Percentiles rank a stretch among this genome's conserved stretches.
These are phyloP conservation scores for Amanita muscaria DNA, from an alignment of 768 basidiomycete genomes.

Conservation along the genomic window DNA sequence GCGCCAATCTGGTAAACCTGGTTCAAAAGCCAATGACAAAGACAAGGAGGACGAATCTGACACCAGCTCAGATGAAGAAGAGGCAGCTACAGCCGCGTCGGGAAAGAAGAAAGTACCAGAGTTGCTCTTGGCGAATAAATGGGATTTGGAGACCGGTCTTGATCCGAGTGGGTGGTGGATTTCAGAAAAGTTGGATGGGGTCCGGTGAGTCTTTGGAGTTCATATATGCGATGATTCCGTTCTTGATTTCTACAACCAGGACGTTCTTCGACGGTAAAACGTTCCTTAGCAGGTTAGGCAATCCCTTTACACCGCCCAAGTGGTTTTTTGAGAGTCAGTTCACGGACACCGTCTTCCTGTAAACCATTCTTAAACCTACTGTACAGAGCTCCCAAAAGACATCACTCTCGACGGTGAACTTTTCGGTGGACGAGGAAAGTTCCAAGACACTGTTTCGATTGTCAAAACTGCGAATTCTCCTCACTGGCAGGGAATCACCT, in stretches of 20 bases:
- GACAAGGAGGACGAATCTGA: conserved; percentile 16
- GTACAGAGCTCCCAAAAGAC: conserved; percentile 42
- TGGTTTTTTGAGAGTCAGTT: conserved; percentile 51
- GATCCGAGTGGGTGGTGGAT: conserved; percentile 57
- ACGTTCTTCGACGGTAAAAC: conserved; percentile 45
- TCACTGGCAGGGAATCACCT: conserved; percentile 46
- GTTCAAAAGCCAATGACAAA: conserved; percentile 14
- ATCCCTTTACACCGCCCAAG: conserved; percentile 46
- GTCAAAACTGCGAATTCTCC: conserved; percentile 51
- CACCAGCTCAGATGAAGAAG: conserved; percentile 19
- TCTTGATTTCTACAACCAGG: conserved; percentile 21
- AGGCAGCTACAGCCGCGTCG: conserved; percentile 11
- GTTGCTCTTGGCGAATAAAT: conserved; percentile 46
- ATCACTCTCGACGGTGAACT: conserved; percentile 53
- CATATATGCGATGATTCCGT: not conserved
- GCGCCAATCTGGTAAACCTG: conserved; percentile 12
- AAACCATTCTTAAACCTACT: not conserved
- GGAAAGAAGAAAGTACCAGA: conserved; percentile 27
- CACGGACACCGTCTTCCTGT: too few species aligned
- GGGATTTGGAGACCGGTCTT: conserved; percentile 43
- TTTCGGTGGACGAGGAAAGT: conserved; percentile 47
- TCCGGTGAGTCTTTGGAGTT: conserved; percentile 32
- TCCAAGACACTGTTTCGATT: conserved; percentile 50
- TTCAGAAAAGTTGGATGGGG: conserved; percentile 54
- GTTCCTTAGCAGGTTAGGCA: conserved; percentile 50